Percentiles rank a stretch among this genome's conserved stretches.
These are phyloP conservation scores for Parachaetomium inaequale DNA, from an alignment of 495 filamentous ascomycete species.

Conservation along the genomic window DNA sequence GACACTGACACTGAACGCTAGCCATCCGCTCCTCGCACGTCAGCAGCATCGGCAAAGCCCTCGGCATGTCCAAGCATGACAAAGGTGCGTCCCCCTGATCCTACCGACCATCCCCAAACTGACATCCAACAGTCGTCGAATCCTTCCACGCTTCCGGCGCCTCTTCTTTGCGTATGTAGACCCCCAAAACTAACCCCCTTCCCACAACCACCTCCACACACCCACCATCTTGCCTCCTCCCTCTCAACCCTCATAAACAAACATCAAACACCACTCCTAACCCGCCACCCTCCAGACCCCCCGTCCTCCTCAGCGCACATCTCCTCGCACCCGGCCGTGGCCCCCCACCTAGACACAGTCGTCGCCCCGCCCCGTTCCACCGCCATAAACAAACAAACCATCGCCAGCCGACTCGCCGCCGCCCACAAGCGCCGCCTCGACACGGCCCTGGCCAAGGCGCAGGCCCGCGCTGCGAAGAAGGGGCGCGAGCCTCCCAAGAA, in stretches of 20 bases:
- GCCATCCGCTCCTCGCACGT: constrained; percentile 63
- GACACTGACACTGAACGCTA: constrained; percentile 9
- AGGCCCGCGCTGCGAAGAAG: constrained; percentile 59
- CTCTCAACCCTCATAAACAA: not conserved
- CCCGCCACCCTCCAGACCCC: not conserved
- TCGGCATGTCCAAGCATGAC: constrained; percentile 45
- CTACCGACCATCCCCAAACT: constrained; percentile 23
- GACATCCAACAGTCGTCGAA: constrained; percentile 45
- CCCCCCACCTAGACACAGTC: constrained; percentile 47
- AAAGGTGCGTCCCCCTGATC: constrained; percentile 31
- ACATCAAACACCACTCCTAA: not conserved
- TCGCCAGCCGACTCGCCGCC: constrained; percentile 48
- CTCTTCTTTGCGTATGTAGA: constrained; percentile 37
- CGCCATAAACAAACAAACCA: too few species aligned
- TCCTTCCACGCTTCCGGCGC: constrained; percentile 53
- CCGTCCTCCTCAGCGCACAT: constrained; percentile 61
- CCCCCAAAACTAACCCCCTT: not conserved
- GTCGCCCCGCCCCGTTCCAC: constrained; percentile 25
- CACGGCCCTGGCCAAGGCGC: constrained; percentile 57
- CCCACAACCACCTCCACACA: not conserved
- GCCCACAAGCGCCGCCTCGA: constrained; percentile 53
- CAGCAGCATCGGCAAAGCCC: constrained; percentile 39
- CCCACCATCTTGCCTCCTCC: not conserved
- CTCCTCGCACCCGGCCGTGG: constrained; percentile 60
- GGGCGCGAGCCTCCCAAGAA: constrained; percentile 47